Evolutionary conservation across 441 rosid genomes (phyloP), one percentile per base, ranked within the genome.

Genomic region (Theobroma grandiflorum): DNA sequence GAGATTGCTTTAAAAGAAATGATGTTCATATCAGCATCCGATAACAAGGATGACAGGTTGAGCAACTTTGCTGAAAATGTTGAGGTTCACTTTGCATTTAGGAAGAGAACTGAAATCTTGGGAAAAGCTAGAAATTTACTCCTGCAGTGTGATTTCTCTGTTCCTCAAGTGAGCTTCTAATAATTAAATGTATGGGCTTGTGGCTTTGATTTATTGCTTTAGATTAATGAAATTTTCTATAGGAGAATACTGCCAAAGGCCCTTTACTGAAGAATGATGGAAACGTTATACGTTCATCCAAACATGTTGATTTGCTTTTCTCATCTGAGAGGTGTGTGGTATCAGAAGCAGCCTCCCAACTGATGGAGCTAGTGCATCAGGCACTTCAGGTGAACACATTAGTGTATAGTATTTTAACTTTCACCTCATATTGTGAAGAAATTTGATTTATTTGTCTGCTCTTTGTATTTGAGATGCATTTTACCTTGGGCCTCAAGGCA

Each of bases 81-180:
- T 65, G 99, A 97, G 89, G 94, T 97, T 87, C 98, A 97, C 89
- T 97, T 97, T 91, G 99, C 99, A 71, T 85, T 88, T 31, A 90
- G 86, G 86, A 97, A 92, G 90, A 97, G 88, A 84, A 90, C 75
- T 14, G 99, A 95, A 88, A 92, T 94, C 74, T 85, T 97, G 84
- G 94, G 94, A 71, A 97, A 87, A 87, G 91, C 99, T 80, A 94
- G 99, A 88, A 90, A 88, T 86, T 81, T 90, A 83, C 91, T 95
- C 84, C 89, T 95, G 70, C 87, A 86, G 62, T 94, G 95, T 85
- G 93, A 94, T 86, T 97, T 97, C 80, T 77, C 89, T 66, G 73
- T 92, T 80, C 92, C 97, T 47, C 90, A 87, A 82, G 99, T 95
- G 84, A 88, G 95, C 61, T 78, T 77, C 55, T 35, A 65, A 59